Evolutionary conservation across 2,329 filamentous ascomycete species (phyloP), one percentile per base, ranked within the genome.

Genomic region (Fonsecaea multimorphosa): DNA sequence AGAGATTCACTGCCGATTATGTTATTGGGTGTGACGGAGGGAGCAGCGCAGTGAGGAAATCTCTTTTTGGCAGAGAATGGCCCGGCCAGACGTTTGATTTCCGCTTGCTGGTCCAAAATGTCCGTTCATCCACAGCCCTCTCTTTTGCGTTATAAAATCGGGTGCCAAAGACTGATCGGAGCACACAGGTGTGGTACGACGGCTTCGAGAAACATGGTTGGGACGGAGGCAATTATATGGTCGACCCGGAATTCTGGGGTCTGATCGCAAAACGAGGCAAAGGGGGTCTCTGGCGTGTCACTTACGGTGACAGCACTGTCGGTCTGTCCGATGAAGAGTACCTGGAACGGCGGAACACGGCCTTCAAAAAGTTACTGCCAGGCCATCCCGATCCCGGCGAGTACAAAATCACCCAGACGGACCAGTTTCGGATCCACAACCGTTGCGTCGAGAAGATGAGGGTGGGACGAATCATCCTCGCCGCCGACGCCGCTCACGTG

Each of bases 261-360:
- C 86, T 89, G 85, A 85, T 85, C 1, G 86, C 86, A 1, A 84
- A 81, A 58, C 84, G 89, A 66, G 86, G 83, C 0, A 77, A 76
- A 1, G 85, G 88, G 56, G 85, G 85, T 0, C 75, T 89, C 12
- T 89, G 87, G 78, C 83, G 87, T n/a, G 84, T 89, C 34, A 87
- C 86, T 0, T 89, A 89, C 70, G 86, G 86, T 60, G 87, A 89
- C 69, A 58, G n/a, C 14, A 76, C 76, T 0, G 78, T 80, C 0
- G 83, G 82, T 1, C 79, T 89, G 16, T 82, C 81, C 0, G 76
- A 74, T 32, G 85, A 87, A 7, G 79, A 88, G 72, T 80, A 86
- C 63, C 74, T 80, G 27, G 79, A 78, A 22, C 81, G 86, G 11
- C 85, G 86, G 67, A 80, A 83, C 1, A 74, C 75, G 63, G 86